Evolutionary conservation across 306 rosid genomes (phyloP).

Genomic region (Begonia fuchsioides): DNA sequence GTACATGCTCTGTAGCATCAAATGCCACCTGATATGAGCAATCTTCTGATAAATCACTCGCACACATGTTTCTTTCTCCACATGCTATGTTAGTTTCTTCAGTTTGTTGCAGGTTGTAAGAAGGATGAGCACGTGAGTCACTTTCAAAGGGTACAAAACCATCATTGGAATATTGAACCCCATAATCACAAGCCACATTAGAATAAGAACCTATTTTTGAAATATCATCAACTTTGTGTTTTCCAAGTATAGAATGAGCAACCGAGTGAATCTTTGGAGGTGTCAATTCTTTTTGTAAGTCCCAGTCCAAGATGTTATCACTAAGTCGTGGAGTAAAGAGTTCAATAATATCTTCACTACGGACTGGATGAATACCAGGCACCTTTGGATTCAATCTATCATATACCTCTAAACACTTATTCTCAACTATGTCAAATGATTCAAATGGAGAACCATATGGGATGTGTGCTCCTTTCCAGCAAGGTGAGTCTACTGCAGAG

Average conservation of each 20-base stretch:
- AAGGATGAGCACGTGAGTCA: slow-evolving; percentile 20
- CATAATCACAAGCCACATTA: slow-evolving; percentile 17
- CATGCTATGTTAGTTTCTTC: slow-evolving; percentile 14
- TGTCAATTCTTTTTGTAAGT: slow-evolving; percentile 25
- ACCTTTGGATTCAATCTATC: slow-evolving; percentile 18
- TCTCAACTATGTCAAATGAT: slow-evolving; percentile 17
- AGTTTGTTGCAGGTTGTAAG: slow-evolving; percentile 19
- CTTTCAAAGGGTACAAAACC: slow-evolving; percentile 15
- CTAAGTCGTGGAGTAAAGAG: slow-evolving; percentile 22
- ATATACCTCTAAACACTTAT: slow-evolving; percentile 17
- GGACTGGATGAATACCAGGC: slow-evolving; percentile 18
- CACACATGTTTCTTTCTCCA: slow-evolving; percentile 14
- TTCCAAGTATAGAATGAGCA: slow-evolving; percentile 20
- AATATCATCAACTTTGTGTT: slow-evolving; percentile 22
- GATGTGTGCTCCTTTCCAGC: slow-evolving; percentile 82
- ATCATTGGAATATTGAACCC: slow-evolving; percentile 19
- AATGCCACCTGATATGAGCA: slow-evolving; percentile 9
- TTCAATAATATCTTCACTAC: slow-evolving; percentile 16
- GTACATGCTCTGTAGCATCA: slow-evolving; percentile 13
- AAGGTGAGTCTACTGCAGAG: slow-evolving; percentile 83
- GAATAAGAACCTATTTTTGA: slow-evolving; percentile 17
- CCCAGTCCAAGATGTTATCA: slow-evolving; percentile 16
- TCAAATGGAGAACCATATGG: slow-evolving; percentile 29
- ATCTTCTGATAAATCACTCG: slow-evolving; percentile 12
- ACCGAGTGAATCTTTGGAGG: slow-evolving; percentile 18